Evolutionary conservation across 2,329 filamentous ascomycete genomes (phyloP).

Genomic region (Neocucurbitaria cava): DNA sequence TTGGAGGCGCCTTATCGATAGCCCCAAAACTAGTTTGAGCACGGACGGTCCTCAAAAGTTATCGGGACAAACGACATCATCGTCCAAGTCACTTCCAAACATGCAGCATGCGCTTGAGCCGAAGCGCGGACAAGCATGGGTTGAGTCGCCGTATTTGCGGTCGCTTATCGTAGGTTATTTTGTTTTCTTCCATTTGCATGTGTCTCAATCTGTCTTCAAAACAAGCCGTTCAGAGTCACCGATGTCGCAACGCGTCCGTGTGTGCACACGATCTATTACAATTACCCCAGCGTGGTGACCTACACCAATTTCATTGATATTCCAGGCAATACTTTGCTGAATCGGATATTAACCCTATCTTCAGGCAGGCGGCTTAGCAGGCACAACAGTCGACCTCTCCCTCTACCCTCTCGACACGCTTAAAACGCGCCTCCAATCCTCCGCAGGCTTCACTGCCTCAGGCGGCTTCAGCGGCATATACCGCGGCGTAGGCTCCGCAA

Average conservation of each 20-base stretch:
- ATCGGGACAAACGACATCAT: slow-evolving; percentile 10
- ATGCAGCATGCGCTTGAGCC: slow-evolving; percentile 44
- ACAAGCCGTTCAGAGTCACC: neutral
- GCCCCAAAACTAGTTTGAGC: slow-evolving; percentile 23
- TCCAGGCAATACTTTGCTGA: neutral
- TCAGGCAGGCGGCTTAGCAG: slow-evolving; percentile 85
- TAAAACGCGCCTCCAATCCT: slow-evolving; percentile 94
- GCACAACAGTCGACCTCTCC: slow-evolving; percentile 94
- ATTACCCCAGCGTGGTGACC: neutral
- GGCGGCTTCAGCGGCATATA: slow-evolving; percentile 94
- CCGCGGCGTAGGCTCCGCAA: slow-evolving; percentile 84
- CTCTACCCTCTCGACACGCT: slow-evolving; percentile 98
- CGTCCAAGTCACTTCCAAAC: slow-evolving; percentile 14
- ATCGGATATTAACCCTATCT: slow-evolving; percentile 1
- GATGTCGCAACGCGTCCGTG: neutral
- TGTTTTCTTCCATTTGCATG: neutral
- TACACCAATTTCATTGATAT: neutral
- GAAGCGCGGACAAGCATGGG: slow-evolving; percentile 37
- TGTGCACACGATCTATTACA: neutral
- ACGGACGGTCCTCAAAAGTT: slow-evolving; percentile 29
- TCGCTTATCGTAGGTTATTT: slow-evolving; percentile 53
- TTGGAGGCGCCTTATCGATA: too few species aligned
- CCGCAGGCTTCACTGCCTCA: slow-evolving; percentile 75
- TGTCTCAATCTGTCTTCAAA: neutral
- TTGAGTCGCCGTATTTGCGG: slow-evolving; percentile 57